Evolutionary conservation across 495 filamentous ascomycete species (phyloP), one percentile per base, ranked within the genome.

Genomic region (Massariosphaeria phaeospora): DNA sequence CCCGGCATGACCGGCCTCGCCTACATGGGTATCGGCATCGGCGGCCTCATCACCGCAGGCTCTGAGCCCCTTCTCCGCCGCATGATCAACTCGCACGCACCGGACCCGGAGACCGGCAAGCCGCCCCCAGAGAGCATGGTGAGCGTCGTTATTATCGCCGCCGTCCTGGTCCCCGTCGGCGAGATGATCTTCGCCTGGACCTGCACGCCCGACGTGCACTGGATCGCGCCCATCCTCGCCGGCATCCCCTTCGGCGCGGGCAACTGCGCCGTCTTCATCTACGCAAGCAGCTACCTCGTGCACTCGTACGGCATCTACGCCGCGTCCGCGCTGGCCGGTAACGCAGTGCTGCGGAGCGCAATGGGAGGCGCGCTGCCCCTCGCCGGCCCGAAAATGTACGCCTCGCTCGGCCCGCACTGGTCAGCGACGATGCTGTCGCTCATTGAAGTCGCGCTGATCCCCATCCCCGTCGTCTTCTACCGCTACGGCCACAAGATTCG

Each of bases 171-270:
- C 0, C 84, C 89, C 0, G 70, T 84, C 29, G 87, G 86, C 43
- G 82, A 90, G 67, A 73, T 95, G 4, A 79, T 79, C 69, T 95
- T 95, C 63, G 79, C 82, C 23, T 91, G 86, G 88, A 95, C 89
- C 0, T 87, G 84, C 46, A 75, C 86, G 0, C 73, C 73, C 0
- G 75, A 79, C 2, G 87, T 90, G 27, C 88, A 84, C 66, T 88
- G 86, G 82, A 77, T 84, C 34, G 72, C 80, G 42, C 85, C 88
- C 15, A 83, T 93, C 58, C 68, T 86, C 3, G 83, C 86, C 3
- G 88, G 88, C 18, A 75, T 94, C 6, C 84, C 85, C 5, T 95
- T 91, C 63, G 87, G 87, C 12, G 72, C 80, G 2, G 89, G 89
- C 0, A 93, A 91, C 59, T 80, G 80, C 1, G 75, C 81, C 2